These are phyloP conservation scores for Effrenium voratum DNA, from an alignment of 73 alveolate species.

Conservation along the genomic window DNA sequence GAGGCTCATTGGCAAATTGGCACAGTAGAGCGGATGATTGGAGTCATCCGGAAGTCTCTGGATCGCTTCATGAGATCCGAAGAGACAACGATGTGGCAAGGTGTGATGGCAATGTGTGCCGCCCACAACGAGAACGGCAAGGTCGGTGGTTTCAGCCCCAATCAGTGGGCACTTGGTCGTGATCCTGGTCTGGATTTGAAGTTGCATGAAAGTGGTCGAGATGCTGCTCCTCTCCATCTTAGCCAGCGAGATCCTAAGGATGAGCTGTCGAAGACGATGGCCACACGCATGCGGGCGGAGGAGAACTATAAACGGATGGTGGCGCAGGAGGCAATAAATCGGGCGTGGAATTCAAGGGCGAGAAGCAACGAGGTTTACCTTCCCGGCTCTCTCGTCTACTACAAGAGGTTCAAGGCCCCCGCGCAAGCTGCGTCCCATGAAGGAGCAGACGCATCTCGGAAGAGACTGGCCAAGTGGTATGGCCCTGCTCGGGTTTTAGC, in stretches of 20 bases:
- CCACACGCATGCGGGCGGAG: no score
- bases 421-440: background rate
- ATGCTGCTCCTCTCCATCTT: background rate
- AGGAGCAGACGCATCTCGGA: background rate
- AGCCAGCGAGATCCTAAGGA: no score
- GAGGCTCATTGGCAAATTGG: conserved; percentile 51
- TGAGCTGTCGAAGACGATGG: no score
- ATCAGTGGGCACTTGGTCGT: conserved; percentile 28
- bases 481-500: background rate
- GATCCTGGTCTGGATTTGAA: background rate
- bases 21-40: background rate
- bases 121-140: conserved; percentile 2
- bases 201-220: background rate
- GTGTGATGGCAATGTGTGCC: background rate
- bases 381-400: background rate
- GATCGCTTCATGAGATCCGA: background rate
- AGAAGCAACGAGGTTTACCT: background rate
- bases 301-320: background rate
- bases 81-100: background rate
- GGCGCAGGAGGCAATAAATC: background rate
- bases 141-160: background rate
- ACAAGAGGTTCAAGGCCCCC: background rate
- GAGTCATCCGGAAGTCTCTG: background rate
- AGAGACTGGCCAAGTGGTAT: background rate
- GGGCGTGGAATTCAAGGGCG: background rate